Base-by-base conservation (phyloP, 108 stramenopile genomes). In the Discostella pseudostelligera region DNA sequence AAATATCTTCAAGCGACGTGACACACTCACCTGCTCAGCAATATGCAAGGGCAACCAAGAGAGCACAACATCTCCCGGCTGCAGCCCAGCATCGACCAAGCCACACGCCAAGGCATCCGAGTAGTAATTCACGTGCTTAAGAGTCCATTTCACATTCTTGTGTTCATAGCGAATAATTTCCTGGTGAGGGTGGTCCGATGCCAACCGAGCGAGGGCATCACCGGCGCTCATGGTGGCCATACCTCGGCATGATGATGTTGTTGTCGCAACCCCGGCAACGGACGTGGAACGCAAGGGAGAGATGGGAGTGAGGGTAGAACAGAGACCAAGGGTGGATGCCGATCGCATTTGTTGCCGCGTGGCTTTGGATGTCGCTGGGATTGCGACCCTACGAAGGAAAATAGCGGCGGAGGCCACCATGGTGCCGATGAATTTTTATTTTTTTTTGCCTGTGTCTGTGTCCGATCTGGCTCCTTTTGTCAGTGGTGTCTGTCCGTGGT, bases 11-110 rank as follows among this genome's bases (percentile, higher is more conserved):
- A n/a, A n/a, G n/a, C n/a, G n/a, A n/a, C n/a, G n/a, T n/a, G 16
- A 54, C 37, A 59, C 20, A 87, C 91, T 75, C 64, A 93, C 92
- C 87, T 85, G 78, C 70, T 94, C 93, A 36, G 87, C 85, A 62
- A 89, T 83, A 69, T 94, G 88, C 32, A 56, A 19, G 22, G 93
- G 90, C 70, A 94, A 69, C 85, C 85, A 88, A 39, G 74, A 78
- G 37, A 94, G 75, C n/a, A 94, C 88, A 40, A 88, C 88, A 83
- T 94, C 93, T 24, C 90, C 90, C 39, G 93, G 84, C 50, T 74
- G 61, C 62, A 94, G 62, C 39, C 89, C 89, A n/a, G 71, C 72
- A 46, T 92, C 93, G 61, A 92, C 56, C 36, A 94, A 80, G 9
- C 93, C 93, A 60, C 84, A 74, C 47, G 93, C 90, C 67, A 93